Conservation (phyloP, 306 rosid species). For the Fragaria ananassa region DNA sequence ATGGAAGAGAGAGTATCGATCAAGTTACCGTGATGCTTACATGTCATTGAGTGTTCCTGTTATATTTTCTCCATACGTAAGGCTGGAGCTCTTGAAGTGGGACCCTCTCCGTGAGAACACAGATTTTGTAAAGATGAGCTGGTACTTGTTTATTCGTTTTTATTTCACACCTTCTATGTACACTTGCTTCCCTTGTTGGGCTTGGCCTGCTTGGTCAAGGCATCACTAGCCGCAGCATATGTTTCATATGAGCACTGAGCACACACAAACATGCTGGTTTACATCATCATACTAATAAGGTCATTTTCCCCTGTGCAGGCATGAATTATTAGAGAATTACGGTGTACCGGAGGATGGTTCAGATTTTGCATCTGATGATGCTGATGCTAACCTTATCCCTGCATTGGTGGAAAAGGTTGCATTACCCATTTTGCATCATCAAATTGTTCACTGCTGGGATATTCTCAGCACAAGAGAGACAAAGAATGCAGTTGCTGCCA, state of each 20-base stretch:
- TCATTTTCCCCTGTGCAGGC: slow-evolving; percentile 46
- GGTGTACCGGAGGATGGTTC: slow-evolving; percentile 67
- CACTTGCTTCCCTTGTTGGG: slow-evolving; percentile 11
- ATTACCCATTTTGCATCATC: slow-evolving; percentile 82
- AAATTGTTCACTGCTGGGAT: slow-evolving; percentile 87
- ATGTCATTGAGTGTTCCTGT: slow-evolving; percentile 81
- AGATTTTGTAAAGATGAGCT: slow-evolving; percentile 80
- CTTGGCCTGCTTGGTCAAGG: background rate
- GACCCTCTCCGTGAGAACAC: slow-evolving; percentile 80
- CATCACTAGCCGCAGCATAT: background rate
- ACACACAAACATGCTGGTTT: slow-evolving; percentile 1
- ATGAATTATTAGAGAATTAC: slow-evolving; percentile 63
- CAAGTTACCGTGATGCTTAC: slow-evolving; percentile 80
- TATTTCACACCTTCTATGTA: slow-evolving; percentile 8
- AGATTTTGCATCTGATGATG: slow-evolving; percentile 60
- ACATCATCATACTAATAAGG: background rate
- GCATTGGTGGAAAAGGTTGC: slow-evolving; percentile 91
- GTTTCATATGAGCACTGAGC: background rate
- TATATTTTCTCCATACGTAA: slow-evolving; percentile 88
- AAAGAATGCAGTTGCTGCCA: slow-evolving; percentile 65
- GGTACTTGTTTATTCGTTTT: slow-evolving; percentile 48
- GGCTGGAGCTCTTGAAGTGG: slow-evolving; percentile 95
- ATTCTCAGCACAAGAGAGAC: slow-evolving; percentile 80
- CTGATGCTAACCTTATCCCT: slow-evolving; percentile 88
- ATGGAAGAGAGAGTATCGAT: slow-evolving; percentile 70